Percentiles rank a stretch among this genome's conserved stretches.
Evolutionary conservation across 768 basidiomycete genomes (phyloP).

Genomic region (Crepidotus variabilis): DNA sequence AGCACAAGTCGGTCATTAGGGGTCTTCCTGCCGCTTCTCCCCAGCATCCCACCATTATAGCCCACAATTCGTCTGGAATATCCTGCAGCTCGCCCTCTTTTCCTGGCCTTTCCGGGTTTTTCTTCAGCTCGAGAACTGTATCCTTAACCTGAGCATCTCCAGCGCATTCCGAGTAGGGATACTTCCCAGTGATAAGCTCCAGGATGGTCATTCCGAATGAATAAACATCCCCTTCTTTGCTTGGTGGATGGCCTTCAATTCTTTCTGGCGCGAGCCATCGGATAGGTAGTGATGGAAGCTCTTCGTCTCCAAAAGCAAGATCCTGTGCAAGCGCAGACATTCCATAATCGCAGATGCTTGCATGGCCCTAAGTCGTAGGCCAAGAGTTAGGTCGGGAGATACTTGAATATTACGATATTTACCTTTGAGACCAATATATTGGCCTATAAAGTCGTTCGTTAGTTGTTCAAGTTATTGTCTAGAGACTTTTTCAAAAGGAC

Average conservation of each 20-base stretch:
- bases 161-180: constrained; percentile 45
- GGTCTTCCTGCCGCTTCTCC: neutral
- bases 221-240: constrained; percentile 46
- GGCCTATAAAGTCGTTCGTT: constrained; percentile 46
- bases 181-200: constrained; percentile 49
- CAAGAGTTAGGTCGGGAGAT: neutral
- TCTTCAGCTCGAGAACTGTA: neutral
- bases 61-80: neutral
- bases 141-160: constrained; percentile 30
- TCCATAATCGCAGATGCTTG: constrained; percentile 62
- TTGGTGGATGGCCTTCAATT: constrained; percentile 34
- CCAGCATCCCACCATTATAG: neutral
- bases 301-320: constrained; percentile 38
- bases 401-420: neutral
- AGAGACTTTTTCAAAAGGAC: constrained; percentile 18
- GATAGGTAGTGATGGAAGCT: neutral
- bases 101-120: neutral
- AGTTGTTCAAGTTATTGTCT: constrained; percentile 26
- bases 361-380: constrained; percentile 35
- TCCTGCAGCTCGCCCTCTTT: neutral
- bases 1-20: neutral
- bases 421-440: constrained; percentile 50
- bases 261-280: constrained; percentile 64
- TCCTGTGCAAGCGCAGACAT: constrained; percentile 58
- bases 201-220: constrained; percentile 58